These are phyloP conservation scores for Diplodia sapinea DNA, from an alignment of 2,329 filamentous ascomycete genomes.

Conservation along the genomic window DNA sequence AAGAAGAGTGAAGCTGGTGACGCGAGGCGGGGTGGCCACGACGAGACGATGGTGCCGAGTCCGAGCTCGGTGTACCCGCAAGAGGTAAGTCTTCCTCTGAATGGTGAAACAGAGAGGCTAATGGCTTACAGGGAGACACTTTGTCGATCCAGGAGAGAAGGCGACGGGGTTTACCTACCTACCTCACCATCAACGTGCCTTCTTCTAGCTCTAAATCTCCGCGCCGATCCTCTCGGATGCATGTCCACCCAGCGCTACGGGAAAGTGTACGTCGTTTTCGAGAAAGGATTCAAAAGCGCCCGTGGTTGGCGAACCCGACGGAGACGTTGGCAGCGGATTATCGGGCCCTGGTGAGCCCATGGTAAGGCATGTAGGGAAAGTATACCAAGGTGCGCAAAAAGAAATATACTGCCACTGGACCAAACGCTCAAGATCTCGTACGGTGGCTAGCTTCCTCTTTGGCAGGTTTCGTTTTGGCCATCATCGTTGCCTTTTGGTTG, in stretches of 20 bases:
- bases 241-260: background rate
- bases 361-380: no score
- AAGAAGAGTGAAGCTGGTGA: background rate
- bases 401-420: no score
- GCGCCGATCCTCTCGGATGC: background rate
- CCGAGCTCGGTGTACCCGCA: background rate
- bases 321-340: no score
- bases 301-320: no score
- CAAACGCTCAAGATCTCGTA: no score
- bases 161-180: background rate
- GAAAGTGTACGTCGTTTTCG: background rate
- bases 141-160: background rate
- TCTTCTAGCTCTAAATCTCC: no score
- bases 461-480: no score
- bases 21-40: no score
- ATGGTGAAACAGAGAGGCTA: background rate
- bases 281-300: background rate
- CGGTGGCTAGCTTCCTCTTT: no score
- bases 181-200: background rate
- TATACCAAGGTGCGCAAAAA: no score
- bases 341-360: no score
- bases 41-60: background rate
- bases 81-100: background rate
- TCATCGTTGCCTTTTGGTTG: no score
- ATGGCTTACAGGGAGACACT: background rate